Conservation (phyloP, 805 yeast species). For the Cyberlindnera petersonii region DNA sequence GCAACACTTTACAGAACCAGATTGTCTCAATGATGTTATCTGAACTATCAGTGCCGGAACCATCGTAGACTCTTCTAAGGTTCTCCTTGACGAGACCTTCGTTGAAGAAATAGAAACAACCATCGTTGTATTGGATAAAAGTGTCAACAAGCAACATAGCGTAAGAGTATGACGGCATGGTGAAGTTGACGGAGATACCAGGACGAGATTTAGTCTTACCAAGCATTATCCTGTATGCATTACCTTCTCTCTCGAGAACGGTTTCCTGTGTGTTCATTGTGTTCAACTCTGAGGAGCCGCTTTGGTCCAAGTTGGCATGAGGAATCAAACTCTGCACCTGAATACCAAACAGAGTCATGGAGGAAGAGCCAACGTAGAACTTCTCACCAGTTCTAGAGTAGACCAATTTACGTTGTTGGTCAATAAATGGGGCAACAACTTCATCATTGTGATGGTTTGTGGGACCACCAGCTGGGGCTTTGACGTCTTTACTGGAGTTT, state of each 20-base stretch:
- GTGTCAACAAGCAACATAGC: slow-evolving; percentile 74
- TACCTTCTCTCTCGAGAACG: slow-evolving; percentile 68
- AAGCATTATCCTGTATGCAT: slow-evolving; percentile 66
- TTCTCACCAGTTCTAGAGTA: slow-evolving; percentile 74
- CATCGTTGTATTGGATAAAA: slow-evolving; percentile 75
- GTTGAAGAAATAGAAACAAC: slow-evolving; percentile 79
- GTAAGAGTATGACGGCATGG: slow-evolving; percentile 72
- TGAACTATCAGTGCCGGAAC: slow-evolving; percentile 31
- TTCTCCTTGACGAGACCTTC: slow-evolving; percentile 74
- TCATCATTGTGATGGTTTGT: slow-evolving; percentile 21
- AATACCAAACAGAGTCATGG: slow-evolving; percentile 77
- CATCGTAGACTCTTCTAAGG: slow-evolving; percentile 57
- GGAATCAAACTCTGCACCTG: slow-evolving; percentile 65
- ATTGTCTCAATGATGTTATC: slow-evolving; percentile 68
- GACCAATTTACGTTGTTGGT: slow-evolving; percentile 65
- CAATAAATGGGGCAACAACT: slow-evolving; percentile 67
- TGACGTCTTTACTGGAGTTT: slow-evolving; percentile 13
- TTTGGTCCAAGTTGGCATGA: slow-evolving; percentile 19
- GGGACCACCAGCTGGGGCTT: slow-evolving; percentile 1
- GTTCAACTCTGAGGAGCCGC: slow-evolving; percentile 20
- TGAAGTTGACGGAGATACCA: slow-evolving; percentile 64
- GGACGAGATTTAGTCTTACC: slow-evolving; percentile 67
- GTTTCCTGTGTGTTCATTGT: slow-evolving; percentile 40
- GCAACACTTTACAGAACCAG: slow-evolving; percentile 72
- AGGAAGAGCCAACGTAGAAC: slow-evolving; percentile 74